Percentiles rank a stretch among this genome's conserved stretches.
Conservation (phyloP, 2,329 filamentous ascomycete species). For the Helicocarpus griseus region DNA sequence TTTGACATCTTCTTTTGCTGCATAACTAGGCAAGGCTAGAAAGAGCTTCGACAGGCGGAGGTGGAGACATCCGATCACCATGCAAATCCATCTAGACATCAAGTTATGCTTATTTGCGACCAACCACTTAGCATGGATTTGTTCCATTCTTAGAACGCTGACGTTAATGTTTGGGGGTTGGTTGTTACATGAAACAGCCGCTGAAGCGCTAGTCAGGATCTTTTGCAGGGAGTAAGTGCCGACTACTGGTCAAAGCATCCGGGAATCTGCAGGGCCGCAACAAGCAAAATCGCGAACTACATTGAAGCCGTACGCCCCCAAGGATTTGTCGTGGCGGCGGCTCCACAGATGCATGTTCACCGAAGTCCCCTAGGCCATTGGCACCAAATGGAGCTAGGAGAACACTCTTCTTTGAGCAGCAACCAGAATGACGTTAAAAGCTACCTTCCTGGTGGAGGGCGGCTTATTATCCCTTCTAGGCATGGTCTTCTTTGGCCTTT, state of each 20-base stretch:
- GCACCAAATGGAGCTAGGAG: neutral
- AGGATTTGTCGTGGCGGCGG: too few relatives aligned
- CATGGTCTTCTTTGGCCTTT: too few relatives aligned
- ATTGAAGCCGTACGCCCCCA: too few relatives aligned
- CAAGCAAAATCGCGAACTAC: too few relatives aligned
- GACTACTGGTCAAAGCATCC: neutral
- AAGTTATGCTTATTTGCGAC: neutral
- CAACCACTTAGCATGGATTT: neutral
- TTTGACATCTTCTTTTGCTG: too few relatives aligned
- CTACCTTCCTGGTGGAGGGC: too few relatives aligned
- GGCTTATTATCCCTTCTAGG: too few relatives aligned
- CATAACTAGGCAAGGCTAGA: too few relatives aligned
- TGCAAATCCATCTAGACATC: neutral
- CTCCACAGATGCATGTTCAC: too few relatives aligned
- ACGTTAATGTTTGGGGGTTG: neutral
- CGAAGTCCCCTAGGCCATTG: too few relatives aligned
- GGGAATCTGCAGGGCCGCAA: neutral
- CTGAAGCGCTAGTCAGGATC: neutral
- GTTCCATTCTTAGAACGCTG: neutral
- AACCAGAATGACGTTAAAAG: neutral
- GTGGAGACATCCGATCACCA: neutral
- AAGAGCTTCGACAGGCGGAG: neutral
- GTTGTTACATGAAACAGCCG: neutral
- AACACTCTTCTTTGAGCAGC: neutral
- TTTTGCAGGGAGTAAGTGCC: neutral